Evolutionary conservation across 2,329 filamentous ascomycete species (phyloP).

Genomic region (Paradendryphiella salina): DNA sequence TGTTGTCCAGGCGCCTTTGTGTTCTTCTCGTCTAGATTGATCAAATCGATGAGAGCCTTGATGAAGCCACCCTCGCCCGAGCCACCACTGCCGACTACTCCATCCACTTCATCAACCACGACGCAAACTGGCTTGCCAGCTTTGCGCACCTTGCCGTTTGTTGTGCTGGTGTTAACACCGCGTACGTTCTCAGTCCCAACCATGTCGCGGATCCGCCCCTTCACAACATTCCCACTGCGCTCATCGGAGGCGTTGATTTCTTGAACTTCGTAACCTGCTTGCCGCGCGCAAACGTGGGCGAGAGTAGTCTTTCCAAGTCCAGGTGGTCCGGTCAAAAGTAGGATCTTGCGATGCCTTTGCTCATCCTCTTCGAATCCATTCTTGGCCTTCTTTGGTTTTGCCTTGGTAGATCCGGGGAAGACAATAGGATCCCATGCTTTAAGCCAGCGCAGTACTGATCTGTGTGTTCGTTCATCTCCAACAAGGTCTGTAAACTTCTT

Average conservation of each 20-base stretch:
- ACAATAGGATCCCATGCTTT: slow-evolving; percentile 93
- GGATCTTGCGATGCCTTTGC: slow-evolving; percentile 79
- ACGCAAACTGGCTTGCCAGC: slow-evolving; percentile 87
- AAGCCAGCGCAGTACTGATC: slow-evolving; percentile 86
- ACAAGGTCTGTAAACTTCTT: slow-evolving; percentile 89
- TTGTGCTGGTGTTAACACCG: slow-evolving; percentile 61
- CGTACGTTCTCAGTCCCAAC: slow-evolving; percentile 93
- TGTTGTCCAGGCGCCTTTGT: slow-evolving; percentile 48
- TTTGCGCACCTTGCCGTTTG: slow-evolving; percentile 64
- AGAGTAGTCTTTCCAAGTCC: slow-evolving; percentile 95
- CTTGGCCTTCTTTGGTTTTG: slow-evolving; percentile 56
- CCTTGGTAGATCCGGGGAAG: slow-evolving; percentile 74
- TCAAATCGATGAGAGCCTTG: slow-evolving; percentile 89
- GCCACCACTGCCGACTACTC: slow-evolving; percentile 72
- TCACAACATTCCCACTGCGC: slow-evolving; percentile 84
- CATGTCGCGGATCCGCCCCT: slow-evolving; percentile 85
- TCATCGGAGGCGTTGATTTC: slow-evolving; percentile 99
- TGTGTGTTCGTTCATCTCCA: slow-evolving; percentile 91
- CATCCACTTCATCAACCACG: slow-evolving; percentile 94
- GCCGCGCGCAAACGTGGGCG: slow-evolving; percentile 91
- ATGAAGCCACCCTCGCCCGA: slow-evolving; percentile 89
- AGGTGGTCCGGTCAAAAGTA: slow-evolving; percentile 87
- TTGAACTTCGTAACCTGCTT: slow-evolving; percentile 94
- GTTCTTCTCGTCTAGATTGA: slow-evolving; percentile 85
- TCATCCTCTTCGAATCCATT: slow-evolving; percentile 64